Percentiles rank a stretch among this genome's conserved stretches.
phyloP scores from a whole-genome alignment of 2,329 filamentous ascomycete genomes.

The Orbilia oligospora region DNA sequence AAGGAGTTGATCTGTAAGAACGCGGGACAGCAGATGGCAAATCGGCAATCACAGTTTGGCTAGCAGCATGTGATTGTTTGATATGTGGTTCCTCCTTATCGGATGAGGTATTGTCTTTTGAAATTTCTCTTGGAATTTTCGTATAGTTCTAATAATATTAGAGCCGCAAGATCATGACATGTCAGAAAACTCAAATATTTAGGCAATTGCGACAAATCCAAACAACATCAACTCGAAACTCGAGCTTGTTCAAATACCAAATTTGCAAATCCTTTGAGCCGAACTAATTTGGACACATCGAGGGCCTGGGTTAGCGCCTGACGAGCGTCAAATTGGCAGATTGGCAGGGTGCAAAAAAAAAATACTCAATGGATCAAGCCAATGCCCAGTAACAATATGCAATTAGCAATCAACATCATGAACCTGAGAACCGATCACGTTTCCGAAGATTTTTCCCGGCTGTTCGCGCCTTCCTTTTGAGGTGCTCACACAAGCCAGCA shows the following conservation, averaged over 20 bases:
- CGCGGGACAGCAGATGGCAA: constrained; percentile 29
- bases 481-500: constrained; percentile 17
- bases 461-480: constrained; percentile 40
- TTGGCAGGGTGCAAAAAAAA: background rate
- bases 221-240: constrained; percentile 34
- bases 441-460: constrained; percentile 17
- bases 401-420: constrained; percentile 16
- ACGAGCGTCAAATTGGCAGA: constrained; percentile 26
- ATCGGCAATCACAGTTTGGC: background rate
- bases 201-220: constrained; percentile 35
- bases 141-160: background rate
- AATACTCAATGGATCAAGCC: background rate
- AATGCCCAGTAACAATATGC: constrained; percentile 7
- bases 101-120: background rate
- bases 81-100: background rate
- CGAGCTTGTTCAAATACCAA: constrained; percentile 8
- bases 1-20: constrained; percentile 30
- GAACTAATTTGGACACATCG: constrained; percentile 20
- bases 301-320: constrained; percentile 28
- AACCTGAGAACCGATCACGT: constrained; percentile 21
- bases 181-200: constrained; percentile 20
- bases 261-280: constrained; percentile 14
- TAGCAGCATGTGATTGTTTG: constrained; percentile 2
- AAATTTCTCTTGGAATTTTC: background rate
- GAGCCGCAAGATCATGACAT: constrained; percentile 10